Base-by-base conservation (phyloP, 2,329 filamentous ascomycete genomes). In the Fusarium sp. region DNA sequence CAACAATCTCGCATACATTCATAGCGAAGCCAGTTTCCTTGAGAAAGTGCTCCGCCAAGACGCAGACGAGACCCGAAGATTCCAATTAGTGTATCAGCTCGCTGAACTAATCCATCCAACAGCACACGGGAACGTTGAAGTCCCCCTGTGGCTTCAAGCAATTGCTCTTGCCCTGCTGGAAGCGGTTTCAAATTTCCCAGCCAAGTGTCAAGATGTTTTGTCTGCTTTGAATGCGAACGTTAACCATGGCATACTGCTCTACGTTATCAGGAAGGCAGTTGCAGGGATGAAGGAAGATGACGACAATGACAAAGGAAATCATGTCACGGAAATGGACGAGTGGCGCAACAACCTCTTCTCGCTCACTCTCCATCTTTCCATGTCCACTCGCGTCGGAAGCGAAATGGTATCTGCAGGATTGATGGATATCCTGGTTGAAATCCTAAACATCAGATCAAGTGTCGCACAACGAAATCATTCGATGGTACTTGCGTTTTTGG, bases 221-320 rank as follows among this genome's bases (percentile, higher is more conserved):
- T 91, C 93, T 44, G 94, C 96, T n/a, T 85, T 99, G 44, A 97
- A 94, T 76, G 93, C 97, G 58, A 97, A 95, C 74, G 95, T 98
- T 40, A 98, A 97, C 76, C 97, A 99, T 76, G 97, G 96, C 17
- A 92, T 98, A 33, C 86, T 99, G 46, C 92, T 98, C 73, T 98
- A 98, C 77, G 89, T 98, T 73, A 92, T 97, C 53, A 90, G 95
- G 60, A 98, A 97, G 81, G 93, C 94, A 13, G 93, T 98, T 62
- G 91, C 92, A 20, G 93, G 94, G 70, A 91, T 99, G 83, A 90
- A 87, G 62, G 84, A 84, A 20, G 86, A 90, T 64, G 83, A 85
- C 52, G 62, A 72, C 9, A 79, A 84, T 53, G 89, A 91, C 60
- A 82, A 85, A 64, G 85, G 89, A 41, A 85, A 88, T 26, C 87